Conservation (phyloP, 2,329 filamentous ascomycete species). For the Ploettnerulaceae sp. region DNA sequence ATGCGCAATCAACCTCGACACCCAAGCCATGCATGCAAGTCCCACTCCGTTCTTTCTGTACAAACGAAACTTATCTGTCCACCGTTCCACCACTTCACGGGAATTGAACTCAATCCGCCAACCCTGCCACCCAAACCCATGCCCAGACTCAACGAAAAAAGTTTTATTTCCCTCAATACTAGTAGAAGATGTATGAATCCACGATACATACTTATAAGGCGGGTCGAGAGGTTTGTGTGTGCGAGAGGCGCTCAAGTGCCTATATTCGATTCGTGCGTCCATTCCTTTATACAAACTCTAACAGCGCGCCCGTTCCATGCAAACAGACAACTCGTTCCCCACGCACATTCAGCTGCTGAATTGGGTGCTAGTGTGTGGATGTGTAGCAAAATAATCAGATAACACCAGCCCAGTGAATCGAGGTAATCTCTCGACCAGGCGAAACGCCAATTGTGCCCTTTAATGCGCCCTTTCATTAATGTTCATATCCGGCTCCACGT, state of each 20-base stretch:
- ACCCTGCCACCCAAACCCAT: not conserved
- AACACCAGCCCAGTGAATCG: conserved; percentile 29
- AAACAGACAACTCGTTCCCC: conserved; percentile 18
- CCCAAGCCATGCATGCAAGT: conserved; percentile 14
- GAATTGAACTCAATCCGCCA: not conserved
- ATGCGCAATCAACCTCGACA: conserved; percentile 16
- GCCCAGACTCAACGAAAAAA: conserved; percentile 17
- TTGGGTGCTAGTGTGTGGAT: conserved; percentile 14
- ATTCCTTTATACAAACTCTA: conserved; percentile 19
- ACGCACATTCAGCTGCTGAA: conserved; percentile 27
- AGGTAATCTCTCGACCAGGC: conserved; percentile 18
- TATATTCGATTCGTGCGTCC: conserved; percentile 8
- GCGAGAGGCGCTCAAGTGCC: conserved; percentile 4
- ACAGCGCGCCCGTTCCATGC: conserved; percentile 17
- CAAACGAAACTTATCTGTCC: not conserved
- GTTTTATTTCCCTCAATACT: conserved; percentile 3
- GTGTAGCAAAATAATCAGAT: conserved; percentile 28
- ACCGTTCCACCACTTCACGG: not conserved
- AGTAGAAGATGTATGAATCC: conserved; percentile 5
- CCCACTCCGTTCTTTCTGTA: not conserved
- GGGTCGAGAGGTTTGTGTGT: not conserved
- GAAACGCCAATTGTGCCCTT: conserved; percentile 29
- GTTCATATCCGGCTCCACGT: conserved; percentile 51
- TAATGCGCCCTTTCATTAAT: conserved; percentile 36
- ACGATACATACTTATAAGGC: conserved; percentile 1